phyloP scores from a whole-genome alignment of 1,139 yeast species.

The Petasospora fabianii region DNA sequence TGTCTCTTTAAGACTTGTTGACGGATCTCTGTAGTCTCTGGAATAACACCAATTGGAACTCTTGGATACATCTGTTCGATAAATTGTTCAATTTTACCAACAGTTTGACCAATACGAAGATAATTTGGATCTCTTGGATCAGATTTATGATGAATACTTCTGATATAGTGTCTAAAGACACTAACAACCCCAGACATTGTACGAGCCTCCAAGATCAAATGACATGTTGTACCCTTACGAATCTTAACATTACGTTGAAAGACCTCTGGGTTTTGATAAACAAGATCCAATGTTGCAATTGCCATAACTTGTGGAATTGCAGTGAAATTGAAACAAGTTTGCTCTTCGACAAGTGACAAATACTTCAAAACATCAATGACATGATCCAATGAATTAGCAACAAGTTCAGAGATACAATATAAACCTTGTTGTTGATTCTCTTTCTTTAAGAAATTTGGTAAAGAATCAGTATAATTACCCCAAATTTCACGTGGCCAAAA shows the following conservation, averaged over 20 bases:
- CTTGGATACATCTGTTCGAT: conserved; percentile 73
- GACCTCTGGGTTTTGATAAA: conserved; percentile 76
- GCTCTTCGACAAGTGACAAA: conserved; percentile 74
- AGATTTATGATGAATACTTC: conserved; percentile 74
- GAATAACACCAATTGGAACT: conserved; percentile 41
- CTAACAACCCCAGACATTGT: conserved; percentile 72
- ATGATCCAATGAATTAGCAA: conserved; percentile 74
- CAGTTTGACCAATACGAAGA: conserved; percentile 73
- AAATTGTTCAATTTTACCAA: conserved; percentile 85
- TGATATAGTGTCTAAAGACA: conserved; percentile 70
- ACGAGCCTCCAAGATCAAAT: conserved; percentile 68
- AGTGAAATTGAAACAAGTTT: conserved; percentile 84
- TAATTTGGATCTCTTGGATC: conserved; percentile 84
- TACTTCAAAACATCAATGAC: conserved; percentile 75
- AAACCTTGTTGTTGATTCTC: conserved; percentile 54
- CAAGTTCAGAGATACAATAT: conserved; percentile 77
- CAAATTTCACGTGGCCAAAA: conserved; percentile 97
- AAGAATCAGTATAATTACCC: conserved; percentile 68
- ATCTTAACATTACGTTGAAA: conserved; percentile 76
- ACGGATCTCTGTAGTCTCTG: conserved; percentile 37
- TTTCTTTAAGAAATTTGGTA: conserved; percentile 53
- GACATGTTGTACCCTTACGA: conserved; percentile 87
- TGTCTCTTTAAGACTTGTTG: conserved; percentile 35
- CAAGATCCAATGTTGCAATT: conserved; percentile 83
- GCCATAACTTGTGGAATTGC: conserved; percentile 99